phyloP scores from a whole-genome alignment of 768 basidiomycete genomes.

The Termitomyces sp. region DNA sequence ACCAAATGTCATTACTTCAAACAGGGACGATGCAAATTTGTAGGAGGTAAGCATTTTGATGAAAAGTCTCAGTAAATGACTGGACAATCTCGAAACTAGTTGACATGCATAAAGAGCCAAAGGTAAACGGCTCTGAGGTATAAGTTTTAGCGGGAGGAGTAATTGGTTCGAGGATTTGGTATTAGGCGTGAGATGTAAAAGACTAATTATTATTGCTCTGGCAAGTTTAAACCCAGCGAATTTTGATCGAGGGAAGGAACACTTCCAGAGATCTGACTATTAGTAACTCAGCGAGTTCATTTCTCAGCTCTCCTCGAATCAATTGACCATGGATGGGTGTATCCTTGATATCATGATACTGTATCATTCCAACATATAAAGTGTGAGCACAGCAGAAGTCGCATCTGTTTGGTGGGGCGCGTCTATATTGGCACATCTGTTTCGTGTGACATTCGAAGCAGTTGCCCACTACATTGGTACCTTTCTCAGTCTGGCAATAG shows the following conservation, averaged over 20 bases:
- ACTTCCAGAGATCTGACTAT: conserved; percentile 23
- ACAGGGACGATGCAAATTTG: conserved; percentile 56
- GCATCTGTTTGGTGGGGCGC: conserved; percentile 5
- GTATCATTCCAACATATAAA: conserved; percentile 7
- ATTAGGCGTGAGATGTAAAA: not conserved
- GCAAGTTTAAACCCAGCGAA: conserved; percentile 22
- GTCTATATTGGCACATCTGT: conserved; percentile 14
- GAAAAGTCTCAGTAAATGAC: not conserved
- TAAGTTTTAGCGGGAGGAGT: not conserved
- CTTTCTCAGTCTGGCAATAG: conserved; percentile 40
- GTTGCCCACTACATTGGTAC: conserved; percentile 37
- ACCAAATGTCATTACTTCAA: conserved; percentile 42
- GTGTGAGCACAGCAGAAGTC: conserved; percentile 8
- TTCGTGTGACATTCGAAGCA: conserved; percentile 41
- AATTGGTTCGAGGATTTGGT: not conserved
- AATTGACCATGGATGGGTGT: conserved; percentile 7
- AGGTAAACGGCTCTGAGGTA: conserved; percentile 11
- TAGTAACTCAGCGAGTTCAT: conserved; percentile 2
- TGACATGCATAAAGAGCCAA: conserved; percentile 36
- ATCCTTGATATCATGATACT: conserved; percentile 10
- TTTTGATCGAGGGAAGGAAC: conserved; percentile 23
- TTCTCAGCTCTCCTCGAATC: conserved; percentile 4
- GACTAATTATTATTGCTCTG: not conserved
- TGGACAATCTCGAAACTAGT: conserved; percentile 20
- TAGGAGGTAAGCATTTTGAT: conserved; percentile 38